These are phyloP conservation scores for Starmerella powellii DNA, from an alignment of 805 yeast species.

Conservation along the genomic window DNA sequence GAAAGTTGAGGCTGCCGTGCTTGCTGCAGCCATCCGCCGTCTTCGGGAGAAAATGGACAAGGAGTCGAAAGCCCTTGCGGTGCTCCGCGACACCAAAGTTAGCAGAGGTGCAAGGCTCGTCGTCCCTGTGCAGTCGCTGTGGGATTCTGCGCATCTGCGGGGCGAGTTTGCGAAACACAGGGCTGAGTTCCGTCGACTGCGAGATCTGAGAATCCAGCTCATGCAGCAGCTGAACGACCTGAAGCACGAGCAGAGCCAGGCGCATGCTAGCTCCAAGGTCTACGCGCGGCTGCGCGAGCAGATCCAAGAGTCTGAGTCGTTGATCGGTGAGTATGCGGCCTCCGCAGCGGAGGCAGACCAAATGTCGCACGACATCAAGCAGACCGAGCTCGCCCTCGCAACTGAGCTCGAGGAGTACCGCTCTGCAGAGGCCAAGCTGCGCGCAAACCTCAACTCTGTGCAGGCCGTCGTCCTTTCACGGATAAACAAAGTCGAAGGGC, in stretches of 20 bases:
- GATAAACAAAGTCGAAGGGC: too few relatives aligned
- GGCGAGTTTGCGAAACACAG: not conserved
- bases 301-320: not conserved
- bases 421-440: not conserved
- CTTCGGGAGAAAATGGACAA: not conserved
- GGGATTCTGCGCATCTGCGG: not conserved
- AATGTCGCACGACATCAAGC: not conserved
- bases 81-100: not conserved
- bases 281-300: not conserved
- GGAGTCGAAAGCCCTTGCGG: not conserved
- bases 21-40: not conserved
- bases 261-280: not conserved
- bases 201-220: not conserved
- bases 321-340: not conserved
- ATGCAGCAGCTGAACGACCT: constrained; percentile 1
- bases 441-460: not conserved
- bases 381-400: too few relatives aligned
- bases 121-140: not conserved
- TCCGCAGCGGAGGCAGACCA: not conserved
- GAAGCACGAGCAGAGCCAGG: not conserved
- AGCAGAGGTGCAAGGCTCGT: not conserved
- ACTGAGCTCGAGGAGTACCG: not conserved
- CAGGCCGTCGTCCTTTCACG: not conserved
- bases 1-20: not conserved
- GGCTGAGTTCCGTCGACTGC: not conserved